Base-by-base conservation (phyloP, 2,329 filamentous ascomycete genomes). In the Fusarium oxysporum region DNA sequence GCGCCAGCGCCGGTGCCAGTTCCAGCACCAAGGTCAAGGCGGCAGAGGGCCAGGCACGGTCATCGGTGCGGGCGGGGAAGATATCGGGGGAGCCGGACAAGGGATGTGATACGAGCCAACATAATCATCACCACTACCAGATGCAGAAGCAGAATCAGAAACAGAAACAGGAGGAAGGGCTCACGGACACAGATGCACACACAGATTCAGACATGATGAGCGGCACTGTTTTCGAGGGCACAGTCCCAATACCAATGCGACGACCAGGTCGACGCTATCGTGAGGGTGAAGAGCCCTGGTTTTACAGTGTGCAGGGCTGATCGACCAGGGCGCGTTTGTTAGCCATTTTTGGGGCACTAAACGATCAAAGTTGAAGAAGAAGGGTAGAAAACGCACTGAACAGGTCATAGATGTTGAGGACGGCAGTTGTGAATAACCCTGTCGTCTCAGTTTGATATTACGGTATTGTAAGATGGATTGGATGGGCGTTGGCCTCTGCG, bases 221-320 rank as follows among this genome's bases (percentile, higher is more conserved):
- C 35, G 25, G 65, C 33, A 40, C 65, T 65, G 44, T 86, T 16
- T 93, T 93, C 78, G 78, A 85, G 35, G 84, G 82, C 14, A 81
- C 81, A 12, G 81, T 93, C 37, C 91, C 91, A 40, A 84, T 93
- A 25, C 92, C 92, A 2, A 92, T 94, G 84, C 78, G 85, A 76
- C 81, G 86, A 69, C 92, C 92, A 17, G 89, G 87, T 21, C 81
- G 84, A 58, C 76, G 74, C 61, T 91, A 90, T 77, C 82, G 78
- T 19, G 82, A 74, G 71, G 72, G 73, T 53, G 79, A 82, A 62
- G 76, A 78, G 70, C 85, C 85, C 28, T 86, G 85, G 85, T 85
- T 86, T 66, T 86, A 82, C 68, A 74, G 55, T 63, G 66, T 62
- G 37, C 74, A 75, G 71, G 55, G 62, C 47, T 81, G 74, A 79